Evolutionary conservation across 768 basidiomycete species (phyloP), one percentile per base, ranked within the genome.

Genomic region (Gloeopeniophorella convolvens): DNA sequence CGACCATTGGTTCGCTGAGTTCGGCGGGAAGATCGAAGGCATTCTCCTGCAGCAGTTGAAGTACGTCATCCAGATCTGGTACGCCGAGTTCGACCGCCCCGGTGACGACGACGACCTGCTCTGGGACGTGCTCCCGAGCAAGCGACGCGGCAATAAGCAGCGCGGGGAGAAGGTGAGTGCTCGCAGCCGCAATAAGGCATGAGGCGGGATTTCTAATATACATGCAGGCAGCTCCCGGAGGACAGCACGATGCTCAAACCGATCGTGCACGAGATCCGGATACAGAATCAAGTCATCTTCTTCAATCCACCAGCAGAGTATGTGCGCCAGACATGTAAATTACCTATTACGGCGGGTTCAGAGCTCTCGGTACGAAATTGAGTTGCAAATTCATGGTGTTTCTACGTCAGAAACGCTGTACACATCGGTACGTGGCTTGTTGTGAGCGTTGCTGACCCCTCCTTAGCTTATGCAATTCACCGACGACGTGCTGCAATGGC

Each of bases 261-360:
- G 0, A 85, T 96, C 50, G 76, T 95, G 6, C 94, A 98, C 66
- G 95, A 98, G 65, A 89, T 98, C 56, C 80, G 94, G 68, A 97
- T 98, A 77, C 89, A 94, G 63, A 96, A 99, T 64, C 96, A 99
- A 65, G 91, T 97, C 56, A 97, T 99, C 66, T 98, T 96, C 72
- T 74, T 98, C 44, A 94, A 98, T 65, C 96, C 96, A 23, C 96
- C 96, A 51, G 90, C 97, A 70, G 95, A 98, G 66, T 80, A 89
- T 60, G 92, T 95, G 0, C 81, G 94, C 34, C 80, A 86, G 42
- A 85, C 78, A 9, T 97, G 94, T n/a, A n/a, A n/a, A n/a, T n/a
- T n/a, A n/a, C n/a, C n/a, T n/a, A n/a, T n/a, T n/a, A n/a, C n/a
- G n/a, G n/a, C n/a, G n/a, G n/a, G n/a, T n/a, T n/a, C n/a, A n/a